Evolutionary conservation across 2,329 filamentous ascomycete species (phyloP), one percentile per base, ranked within the genome.

Genomic region (Calonectria pseudoturangicola): DNA sequence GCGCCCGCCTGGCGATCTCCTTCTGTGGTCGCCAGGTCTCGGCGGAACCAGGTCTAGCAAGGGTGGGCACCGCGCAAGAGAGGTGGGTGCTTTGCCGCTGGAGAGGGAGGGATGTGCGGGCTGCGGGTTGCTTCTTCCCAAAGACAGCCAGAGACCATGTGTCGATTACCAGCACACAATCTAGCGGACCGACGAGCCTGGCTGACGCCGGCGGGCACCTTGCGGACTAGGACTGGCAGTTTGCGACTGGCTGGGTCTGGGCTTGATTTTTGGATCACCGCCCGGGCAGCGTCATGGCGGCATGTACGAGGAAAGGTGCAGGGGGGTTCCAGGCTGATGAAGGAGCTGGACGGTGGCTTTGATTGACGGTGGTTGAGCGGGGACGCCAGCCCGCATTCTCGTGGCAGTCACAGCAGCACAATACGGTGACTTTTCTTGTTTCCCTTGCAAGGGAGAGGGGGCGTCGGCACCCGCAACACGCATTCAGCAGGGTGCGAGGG

Each of bases 291-390:
- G 73, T 75, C 76, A 78, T 78, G 77, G 77, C 71, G 69, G 77
- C 68, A 76, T 76, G 72, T 71, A 71, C 76, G 73, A 73, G 74
- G 71, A 63, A 51, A 63, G 50, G 67, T 58, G 62, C 76, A 79
- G 72, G 73, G 74, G 63, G 68, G 66, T 75, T 70, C 75, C 77
- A 78, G 77, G 76, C 78, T 78, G 75, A 77, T 73, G 75, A 74
- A 79, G 76, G 75, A 74, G 75, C 73, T 71, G 73, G 75, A 75
- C 73, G 76, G 78, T 79, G 78, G 78, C 78, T 79, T 79, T 75
- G 76, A 75, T 77, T 79, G 75, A 78, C 64, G 63, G 73, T 79
- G 71, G 76, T 73, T 43, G 67, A 79, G 72, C 69, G 72, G 72
- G 50, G 50, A 66, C 68, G 51, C 50, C 72, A 71, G 62, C 66